phyloP scores from a whole-genome alignment of 257 asterid species.

The Paraleonurus japonicus region DNA sequence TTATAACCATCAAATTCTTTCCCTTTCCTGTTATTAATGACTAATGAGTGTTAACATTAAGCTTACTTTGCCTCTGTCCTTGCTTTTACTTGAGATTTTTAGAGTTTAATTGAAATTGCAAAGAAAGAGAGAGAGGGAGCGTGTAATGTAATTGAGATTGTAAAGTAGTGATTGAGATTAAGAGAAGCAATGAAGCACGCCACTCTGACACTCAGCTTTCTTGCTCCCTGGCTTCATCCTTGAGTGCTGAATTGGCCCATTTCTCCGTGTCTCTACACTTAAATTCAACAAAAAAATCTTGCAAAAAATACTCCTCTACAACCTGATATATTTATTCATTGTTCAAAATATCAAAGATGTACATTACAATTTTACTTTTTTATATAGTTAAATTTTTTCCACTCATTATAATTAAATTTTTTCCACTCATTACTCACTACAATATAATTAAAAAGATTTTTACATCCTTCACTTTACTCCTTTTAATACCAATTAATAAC shows the following conservation, averaged over 20 bases:
- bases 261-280: constrained; percentile 5
- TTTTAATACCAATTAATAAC: no score
- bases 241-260: constrained; percentile 20
- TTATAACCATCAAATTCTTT: constrained; percentile 15
- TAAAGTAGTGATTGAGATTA: constrained; percentile 29
- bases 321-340: no score
- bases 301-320: no score
- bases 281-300: no score
- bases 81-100: background rate
- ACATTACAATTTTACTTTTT: no score
- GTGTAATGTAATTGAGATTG: constrained; percentile 16
- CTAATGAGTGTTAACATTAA: background rate
- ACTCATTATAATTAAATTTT: no score
- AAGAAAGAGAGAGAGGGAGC: background rate
- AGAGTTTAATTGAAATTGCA: constrained; percentile 10
- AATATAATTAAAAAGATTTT: no score
- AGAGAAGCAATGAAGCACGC: constrained; percentile 52
- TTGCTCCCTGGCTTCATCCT: constrained; percentile 27
- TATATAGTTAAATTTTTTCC: no score
- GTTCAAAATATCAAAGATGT: no score
- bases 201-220: constrained; percentile 51
- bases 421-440: no score
- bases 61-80: no score
- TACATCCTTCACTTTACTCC: no score
- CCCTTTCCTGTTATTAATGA: background rate